Percentiles rank a stretch among this genome's conserved stretches.
phyloP scores from a whole-genome alignment of 139 green algal genomes.

The Coccomyxa sp. region DNA sequence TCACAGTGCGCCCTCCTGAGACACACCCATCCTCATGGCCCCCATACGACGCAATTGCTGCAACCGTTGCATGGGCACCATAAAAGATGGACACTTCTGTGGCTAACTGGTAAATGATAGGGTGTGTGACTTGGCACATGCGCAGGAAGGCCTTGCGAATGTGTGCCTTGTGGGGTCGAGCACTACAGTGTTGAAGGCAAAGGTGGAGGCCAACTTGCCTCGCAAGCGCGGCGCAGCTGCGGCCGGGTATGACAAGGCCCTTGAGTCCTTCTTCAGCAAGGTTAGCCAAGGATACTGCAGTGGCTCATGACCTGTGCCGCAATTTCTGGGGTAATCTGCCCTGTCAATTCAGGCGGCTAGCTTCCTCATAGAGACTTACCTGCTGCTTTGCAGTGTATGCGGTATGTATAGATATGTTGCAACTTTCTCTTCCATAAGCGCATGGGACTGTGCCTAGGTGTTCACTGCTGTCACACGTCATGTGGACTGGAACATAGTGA shows the following conservation, averaged over 20 bases:
- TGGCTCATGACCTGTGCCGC: not conserved
- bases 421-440: too few relatives aligned
- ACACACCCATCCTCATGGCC: not conserved
- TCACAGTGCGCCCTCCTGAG: constrained; percentile 52
- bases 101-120: not conserved
- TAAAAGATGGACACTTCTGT: not conserved
- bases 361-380: too few relatives aligned
- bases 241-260: constrained; percentile 85
- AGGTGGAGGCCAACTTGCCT: constrained; percentile 84
- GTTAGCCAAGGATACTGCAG: constrained; percentile 11
- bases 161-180: constrained; percentile 84
- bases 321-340: too few relatives aligned
- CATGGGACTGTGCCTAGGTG: constrained; percentile 18
- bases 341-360: too few relatives aligned
- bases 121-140: not conserved
- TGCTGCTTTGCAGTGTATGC: too few relatives aligned
- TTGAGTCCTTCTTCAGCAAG: constrained; percentile 68
- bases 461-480: constrained; percentile 68
- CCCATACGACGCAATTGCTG: not conserved
- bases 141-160: constrained; percentile 82
- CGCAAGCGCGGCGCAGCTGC: constrained; percentile 82
- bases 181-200: constrained; percentile 67
- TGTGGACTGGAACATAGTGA: constrained; percentile 85
- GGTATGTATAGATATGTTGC: too few relatives aligned
- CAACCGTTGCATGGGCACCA: not conserved